Percentiles rank a stretch among this genome's conserved stretches.
These are phyloP conservation scores for Cantharellus cinnabarinus DNA, from an alignment of 768 basidiomycete genomes.

Conservation along the genomic window DNA sequence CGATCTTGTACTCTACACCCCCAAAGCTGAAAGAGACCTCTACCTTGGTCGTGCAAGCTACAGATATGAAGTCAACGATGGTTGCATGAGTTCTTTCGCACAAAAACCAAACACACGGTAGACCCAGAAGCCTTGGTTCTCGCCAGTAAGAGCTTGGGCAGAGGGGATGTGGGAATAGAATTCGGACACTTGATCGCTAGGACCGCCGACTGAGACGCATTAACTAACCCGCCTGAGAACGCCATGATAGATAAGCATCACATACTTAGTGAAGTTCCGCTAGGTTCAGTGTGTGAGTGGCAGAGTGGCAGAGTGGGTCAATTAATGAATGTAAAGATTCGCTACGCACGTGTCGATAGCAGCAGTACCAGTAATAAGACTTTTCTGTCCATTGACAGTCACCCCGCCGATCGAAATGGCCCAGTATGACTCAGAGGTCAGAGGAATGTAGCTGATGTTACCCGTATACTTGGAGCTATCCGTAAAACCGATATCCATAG, in stretches of 20 bases:
- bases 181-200: conserved; percentile 1
- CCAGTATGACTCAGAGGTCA: conserved; percentile 9
- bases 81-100: background rate
- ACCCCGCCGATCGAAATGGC: conserved; percentile 2
- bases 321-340: background rate
- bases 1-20: conserved; percentile 3
- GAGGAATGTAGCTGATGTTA: conserved; percentile 3
- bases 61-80: background rate
- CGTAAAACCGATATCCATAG: background rate
- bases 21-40: conserved; percentile 8
- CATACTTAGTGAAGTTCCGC: background rate
- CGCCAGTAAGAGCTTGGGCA: conserved; percentile 1
- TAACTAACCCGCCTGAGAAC: background rate
- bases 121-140: conserved; percentile 5
- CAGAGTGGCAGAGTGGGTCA: background rate
- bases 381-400: background rate
- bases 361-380: background rate
- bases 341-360: background rate
- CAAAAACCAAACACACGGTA: conserved; percentile 3
- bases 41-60: conserved; percentile 1
- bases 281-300: background rate
- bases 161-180: conserved; percentile 4
- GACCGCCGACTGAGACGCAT: conserved; percentile 8
- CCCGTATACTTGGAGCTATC: conserved; percentile 4
- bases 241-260: background rate